These are phyloP conservation scores for Dothideomycetidae sp. DNA, from an alignment of 2,329 filamentous ascomycete species.

Conservation along the genomic window DNA sequence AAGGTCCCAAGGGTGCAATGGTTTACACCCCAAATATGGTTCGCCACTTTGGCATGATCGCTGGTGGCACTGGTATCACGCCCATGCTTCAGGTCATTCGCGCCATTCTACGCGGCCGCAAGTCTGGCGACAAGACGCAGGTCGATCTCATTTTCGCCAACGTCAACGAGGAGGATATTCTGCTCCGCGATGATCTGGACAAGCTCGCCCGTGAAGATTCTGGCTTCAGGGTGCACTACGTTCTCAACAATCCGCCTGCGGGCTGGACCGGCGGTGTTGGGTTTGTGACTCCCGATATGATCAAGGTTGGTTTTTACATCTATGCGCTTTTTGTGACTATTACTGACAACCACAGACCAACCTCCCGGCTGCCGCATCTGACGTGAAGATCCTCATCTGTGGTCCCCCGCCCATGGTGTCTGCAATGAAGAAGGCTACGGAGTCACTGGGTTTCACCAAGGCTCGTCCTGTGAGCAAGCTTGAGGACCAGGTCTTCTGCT, in stretches of 20 bases:
- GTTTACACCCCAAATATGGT: conserved; percentile 97
- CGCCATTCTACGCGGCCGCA: conserved; percentile 47
- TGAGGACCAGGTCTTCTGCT: conserved; percentile 94
- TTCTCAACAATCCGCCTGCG: conserved; percentile 88
- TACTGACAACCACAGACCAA: conserved; percentile 44
- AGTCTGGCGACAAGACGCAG: conserved; percentile 57
- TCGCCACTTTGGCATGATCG: conserved; percentile 92
- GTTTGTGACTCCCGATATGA: conserved; percentile 92
- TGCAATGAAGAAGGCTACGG: conserved; percentile 91
- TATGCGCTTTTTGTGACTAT: neutral
- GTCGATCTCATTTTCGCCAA: conserved; percentile 96
- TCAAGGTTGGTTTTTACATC: conserved; percentile 42
- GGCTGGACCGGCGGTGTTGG: conserved; percentile 85
- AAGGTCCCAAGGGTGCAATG: conserved; percentile 93
- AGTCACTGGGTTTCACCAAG: conserved; percentile 81
- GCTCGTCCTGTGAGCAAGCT: conserved; percentile 92
- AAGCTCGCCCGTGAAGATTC: conserved; percentile 60
- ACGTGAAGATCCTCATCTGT: conserved; percentile 89
- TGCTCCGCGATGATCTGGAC: conserved; percentile 86
- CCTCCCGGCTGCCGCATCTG: conserved; percentile 66
- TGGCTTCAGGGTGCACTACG: conserved; percentile 80
- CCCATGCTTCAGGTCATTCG: conserved; percentile 96
- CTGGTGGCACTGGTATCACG: conserved; percentile 92
- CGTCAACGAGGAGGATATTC: conserved; percentile 81
- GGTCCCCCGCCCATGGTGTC: conserved; percentile 94